Base-by-base conservation (phyloP, 129 eudicot genomes). In the Cynara cardunculus region DNA sequence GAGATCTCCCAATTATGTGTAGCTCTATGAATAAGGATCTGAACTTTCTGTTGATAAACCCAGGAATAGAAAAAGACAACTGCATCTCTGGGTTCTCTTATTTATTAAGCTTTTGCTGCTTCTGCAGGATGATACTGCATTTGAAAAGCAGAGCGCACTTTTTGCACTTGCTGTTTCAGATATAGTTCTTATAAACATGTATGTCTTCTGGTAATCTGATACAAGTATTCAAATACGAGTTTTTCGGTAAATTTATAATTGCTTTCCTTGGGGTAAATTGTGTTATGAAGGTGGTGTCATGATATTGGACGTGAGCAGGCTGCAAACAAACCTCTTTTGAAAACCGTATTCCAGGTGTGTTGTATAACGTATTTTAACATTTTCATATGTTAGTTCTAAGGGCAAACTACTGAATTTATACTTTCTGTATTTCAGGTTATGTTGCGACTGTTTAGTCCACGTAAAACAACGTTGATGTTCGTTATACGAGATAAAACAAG, bases 371-470 rank as follows among this genome's bases (percentile, higher is more conserved):
- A 24, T 25, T 70, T 56, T 56, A 69, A 18, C 46, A 32, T 76
- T 76, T 18, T 56, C 27, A 76, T 25, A 25, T 37, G 66, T 76
- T 76, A 76, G 11, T 49, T 46, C 31, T n/a, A 35, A 35, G 76
- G 78, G 25, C 26, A 82, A 82, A 25, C 66, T 37, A 22, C 77
- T 62, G 37, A 77, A 31, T 34, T 59, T 82, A 25, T 35, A 76
- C 8, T 41, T 62, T 32, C 27, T 71, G 37, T 81, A 39, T 25
- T 82, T 70, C 88, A 96, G 99, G 99, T 91, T 78, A 96, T 96
- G 99, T 89, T 96, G 93, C 89, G 99, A 79, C 89, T 96, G 77
- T 96, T 96, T 79, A 96, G 99, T 86, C 99, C 99, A 68, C 99
- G 99, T 39, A 96, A 92, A 85, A 95, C 99, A 71, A 95, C 99